phyloP scores from a whole-genome alignment of 305 asterid species.

The Andrographis paniculata region DNA sequence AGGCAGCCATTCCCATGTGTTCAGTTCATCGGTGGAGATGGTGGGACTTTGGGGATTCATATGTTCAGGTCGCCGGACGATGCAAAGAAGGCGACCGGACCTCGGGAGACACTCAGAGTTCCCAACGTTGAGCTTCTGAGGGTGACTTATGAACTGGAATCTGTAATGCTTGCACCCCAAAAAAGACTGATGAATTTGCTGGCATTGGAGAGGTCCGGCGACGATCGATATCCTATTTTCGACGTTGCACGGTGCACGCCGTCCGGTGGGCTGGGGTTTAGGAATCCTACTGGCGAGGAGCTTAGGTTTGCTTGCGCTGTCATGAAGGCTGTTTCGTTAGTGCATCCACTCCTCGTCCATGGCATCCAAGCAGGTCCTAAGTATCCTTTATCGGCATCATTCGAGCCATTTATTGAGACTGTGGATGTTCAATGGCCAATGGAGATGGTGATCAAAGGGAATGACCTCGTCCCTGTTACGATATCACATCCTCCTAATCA shows the following conservation, averaged over 20 bases:
- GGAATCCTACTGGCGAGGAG: conserved; percentile 45
- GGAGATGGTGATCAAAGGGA: conserved; percentile 26
- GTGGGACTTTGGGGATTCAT: conserved; percentile 43
- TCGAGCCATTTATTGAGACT: conserved; percentile 43
- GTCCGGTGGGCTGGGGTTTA: conserved; percentile 33
- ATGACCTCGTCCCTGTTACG: conserved; percentile 43
- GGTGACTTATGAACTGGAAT: conserved; percentile 41
- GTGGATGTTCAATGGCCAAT: conserved; percentile 46
- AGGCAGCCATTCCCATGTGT: conserved; percentile 40
- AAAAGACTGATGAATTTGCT: conserved; percentile 26
- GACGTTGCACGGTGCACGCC: conserved; percentile 33
- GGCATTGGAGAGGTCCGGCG: conserved; percentile 38
- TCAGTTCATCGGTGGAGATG: conserved; percentile 49
- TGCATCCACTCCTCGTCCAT: conserved; percentile 43
- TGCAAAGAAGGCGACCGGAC: conserved; percentile 34
- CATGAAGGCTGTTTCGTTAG: conserved; percentile 26
- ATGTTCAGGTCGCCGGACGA: conserved; percentile 40
- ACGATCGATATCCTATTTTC: conserved; percentile 35
- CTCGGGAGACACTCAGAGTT: conserved; percentile 34
- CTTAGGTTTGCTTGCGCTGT: conserved; percentile 33
- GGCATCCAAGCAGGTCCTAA: conserved; percentile 26
- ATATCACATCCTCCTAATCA: conserved; percentile 41
- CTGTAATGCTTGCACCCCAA: conserved; percentile 30
- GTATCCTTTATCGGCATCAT: conserved; percentile 24
- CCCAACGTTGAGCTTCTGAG: conserved; percentile 39